Percentiles rank a stretch among this genome's conserved stretches.
phyloP scores from a whole-genome alignment of 2,329 filamentous ascomycete genomes.

The Pseudomassariella vexata region DNA sequence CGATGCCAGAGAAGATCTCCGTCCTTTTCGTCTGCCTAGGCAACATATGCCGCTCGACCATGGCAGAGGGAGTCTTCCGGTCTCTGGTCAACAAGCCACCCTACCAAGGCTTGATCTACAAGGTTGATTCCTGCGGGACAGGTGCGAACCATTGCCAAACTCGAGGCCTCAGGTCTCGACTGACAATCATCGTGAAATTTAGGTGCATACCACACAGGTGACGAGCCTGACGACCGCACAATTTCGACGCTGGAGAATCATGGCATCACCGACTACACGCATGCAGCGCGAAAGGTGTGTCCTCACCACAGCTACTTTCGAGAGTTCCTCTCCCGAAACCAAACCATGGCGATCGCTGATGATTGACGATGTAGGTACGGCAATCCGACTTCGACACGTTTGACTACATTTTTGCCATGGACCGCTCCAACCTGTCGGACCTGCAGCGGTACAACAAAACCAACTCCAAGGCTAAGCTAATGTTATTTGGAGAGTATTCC shows the following conservation, averaged over 20 bases:
- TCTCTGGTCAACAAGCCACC: conserved; percentile 58
- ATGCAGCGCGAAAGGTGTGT: conserved; percentile 68
- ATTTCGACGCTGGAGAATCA: conserved; percentile 70
- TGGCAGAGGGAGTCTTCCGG: conserved; percentile 93
- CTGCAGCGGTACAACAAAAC: conserved; percentile 55
- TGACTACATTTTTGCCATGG: conserved; percentile 96
- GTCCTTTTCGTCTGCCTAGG: conserved; percentile 95
- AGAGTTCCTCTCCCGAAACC: too few relatives aligned
- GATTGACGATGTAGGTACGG: too few relatives aligned
- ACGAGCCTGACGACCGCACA: conserved; percentile 74
- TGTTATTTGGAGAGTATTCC: conserved; percentile 80
- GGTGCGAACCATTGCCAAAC: too few relatives aligned
- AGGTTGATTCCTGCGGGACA: conserved; percentile 86
- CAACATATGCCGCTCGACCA: conserved; percentile 91
- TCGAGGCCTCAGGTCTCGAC: too few relatives aligned
- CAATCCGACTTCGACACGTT: conserved; percentile 74
- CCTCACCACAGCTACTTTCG: too few relatives aligned
- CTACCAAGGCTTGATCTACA: conserved; percentile 53
- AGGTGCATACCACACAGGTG: conserved; percentile 78
- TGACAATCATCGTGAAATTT: too few relatives aligned
- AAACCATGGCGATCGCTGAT: too few relatives aligned
- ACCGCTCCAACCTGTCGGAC: conserved; percentile 71
- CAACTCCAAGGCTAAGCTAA: conserved; percentile 59
- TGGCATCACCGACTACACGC: conserved; percentile 70
- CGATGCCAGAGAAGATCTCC: conserved; percentile 40